phyloP scores from a whole-genome alignment of 2,329 filamentous ascomycete species.

The Pseudogymnoascus sp. region DNA sequence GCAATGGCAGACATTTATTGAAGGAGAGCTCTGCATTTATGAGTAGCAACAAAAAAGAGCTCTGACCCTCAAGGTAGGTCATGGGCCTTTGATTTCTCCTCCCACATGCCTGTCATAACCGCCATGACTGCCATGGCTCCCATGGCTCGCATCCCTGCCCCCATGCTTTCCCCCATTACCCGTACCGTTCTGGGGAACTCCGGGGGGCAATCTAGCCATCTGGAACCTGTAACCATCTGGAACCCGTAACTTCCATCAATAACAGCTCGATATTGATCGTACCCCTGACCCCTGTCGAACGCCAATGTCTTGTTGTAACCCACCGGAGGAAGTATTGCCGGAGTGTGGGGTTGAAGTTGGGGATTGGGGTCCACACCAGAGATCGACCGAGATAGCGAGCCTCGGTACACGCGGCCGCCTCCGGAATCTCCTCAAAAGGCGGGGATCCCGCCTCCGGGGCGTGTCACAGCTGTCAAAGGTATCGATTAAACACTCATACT shows the following conservation, averaged over 20 bases:
- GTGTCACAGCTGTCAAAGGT: neutral
- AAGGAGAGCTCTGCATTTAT: neutral
- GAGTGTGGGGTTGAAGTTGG: neutral
- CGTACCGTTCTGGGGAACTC: neutral
- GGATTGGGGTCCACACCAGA: neutral
- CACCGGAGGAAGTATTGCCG: constrained; percentile 2
- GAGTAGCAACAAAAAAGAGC: neutral
- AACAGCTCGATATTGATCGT: no score
- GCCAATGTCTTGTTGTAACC: neutral
- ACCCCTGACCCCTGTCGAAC: neutral
- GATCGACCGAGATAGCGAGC: neutral
- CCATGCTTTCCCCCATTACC: neutral
- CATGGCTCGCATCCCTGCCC: neutral
- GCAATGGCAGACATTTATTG: neutral
- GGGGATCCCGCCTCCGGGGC: neutral
- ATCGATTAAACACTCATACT: neutral
- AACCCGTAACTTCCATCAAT: neutral
- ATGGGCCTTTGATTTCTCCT: neutral
- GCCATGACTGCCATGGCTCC: neutral
- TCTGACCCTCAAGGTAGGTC: neutral
- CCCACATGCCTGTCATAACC: neutral
- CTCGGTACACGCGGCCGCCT: neutral
- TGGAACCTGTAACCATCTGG: neutral
- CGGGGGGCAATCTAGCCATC: neutral
- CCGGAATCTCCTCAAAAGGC: neutral